These are phyloP conservation scores for Hymenoscyphus albidus DNA, from an alignment of 2,329 filamentous ascomycete genomes.

Conservation along the genomic window DNA sequence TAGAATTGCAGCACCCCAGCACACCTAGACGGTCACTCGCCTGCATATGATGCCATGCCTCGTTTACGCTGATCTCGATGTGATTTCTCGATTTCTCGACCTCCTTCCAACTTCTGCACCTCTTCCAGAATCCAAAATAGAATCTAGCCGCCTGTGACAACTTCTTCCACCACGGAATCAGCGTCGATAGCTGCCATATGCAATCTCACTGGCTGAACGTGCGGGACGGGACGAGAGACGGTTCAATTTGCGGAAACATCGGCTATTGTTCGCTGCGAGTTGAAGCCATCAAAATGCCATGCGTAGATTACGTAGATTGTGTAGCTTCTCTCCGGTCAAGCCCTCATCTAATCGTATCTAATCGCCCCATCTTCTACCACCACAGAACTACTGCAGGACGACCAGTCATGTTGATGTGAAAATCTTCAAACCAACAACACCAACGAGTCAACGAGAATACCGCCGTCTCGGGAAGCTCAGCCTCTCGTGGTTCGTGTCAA, in stretches of 20 bases:
- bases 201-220: neutral
- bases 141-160: neutral
- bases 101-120: neutral
- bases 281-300: neutral
- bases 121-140: neutral
- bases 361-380: neutral
- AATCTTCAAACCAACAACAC: slow-evolving; percentile 1
- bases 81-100: neutral
- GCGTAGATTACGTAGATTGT: neutral
- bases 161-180: neutral
- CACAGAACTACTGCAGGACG: neutral
- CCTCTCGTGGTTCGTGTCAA: neutral
- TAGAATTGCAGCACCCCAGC: too few relatives aligned
- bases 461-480: neutral
- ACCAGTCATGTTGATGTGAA: neutral
- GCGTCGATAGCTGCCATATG: neutral
- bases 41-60: slow-evolving; percentile 1
- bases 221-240: neutral
- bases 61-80: neutral
- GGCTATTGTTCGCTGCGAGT: neutral
- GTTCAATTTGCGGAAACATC: neutral
- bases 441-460: slow-evolving; percentile 1
- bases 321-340: neutral
- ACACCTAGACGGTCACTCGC: neutral
- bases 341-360: neutral